phyloP scores from a whole-genome alignment of 192 early-diverging fungal species.

The Backusella mclennaniae region DNA sequence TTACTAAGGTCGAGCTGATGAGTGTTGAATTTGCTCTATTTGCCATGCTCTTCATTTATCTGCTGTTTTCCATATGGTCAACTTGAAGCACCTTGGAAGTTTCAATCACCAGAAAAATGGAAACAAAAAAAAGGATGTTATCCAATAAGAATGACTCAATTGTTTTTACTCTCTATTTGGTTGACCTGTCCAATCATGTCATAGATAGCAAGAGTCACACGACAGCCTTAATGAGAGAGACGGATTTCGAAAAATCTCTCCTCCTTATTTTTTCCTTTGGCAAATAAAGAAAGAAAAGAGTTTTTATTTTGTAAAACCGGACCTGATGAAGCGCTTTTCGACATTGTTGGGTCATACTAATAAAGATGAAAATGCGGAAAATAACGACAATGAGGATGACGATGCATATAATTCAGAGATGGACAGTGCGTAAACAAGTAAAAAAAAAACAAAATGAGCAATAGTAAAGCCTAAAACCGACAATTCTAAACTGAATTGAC shows the following conservation, averaged over 20 bases:
- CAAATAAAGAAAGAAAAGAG: background rate
- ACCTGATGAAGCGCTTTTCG: background rate
- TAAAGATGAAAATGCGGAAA: background rate
- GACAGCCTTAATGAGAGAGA: too few relatives aligned
- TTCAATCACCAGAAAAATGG: too few relatives aligned
- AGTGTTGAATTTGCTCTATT: background rate
- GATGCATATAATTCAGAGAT: background rate
- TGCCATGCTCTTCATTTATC: background rate
- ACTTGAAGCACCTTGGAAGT: too few relatives aligned
- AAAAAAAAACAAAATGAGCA: background rate
- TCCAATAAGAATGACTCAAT: too few relatives aligned
- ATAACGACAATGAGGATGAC: background rate
- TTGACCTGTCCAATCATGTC: background rate
- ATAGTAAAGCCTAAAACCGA: background rate
- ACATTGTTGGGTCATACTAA: background rate
- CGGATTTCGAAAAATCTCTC: background rate
- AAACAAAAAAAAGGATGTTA: too few relatives aligned
- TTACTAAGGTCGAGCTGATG: background rate
- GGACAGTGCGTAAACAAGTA: slow-evolving; percentile 6
- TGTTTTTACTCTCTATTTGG: background rate
- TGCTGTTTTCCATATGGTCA: background rate
- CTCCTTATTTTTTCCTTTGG: background rate
- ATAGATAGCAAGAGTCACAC: background rate
- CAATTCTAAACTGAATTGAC: background rate
- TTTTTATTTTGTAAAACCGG: background rate